Conservation (phyloP, 495 filamentous ascomycete genomes). For the Annulohypoxylon stygium region DNA sequence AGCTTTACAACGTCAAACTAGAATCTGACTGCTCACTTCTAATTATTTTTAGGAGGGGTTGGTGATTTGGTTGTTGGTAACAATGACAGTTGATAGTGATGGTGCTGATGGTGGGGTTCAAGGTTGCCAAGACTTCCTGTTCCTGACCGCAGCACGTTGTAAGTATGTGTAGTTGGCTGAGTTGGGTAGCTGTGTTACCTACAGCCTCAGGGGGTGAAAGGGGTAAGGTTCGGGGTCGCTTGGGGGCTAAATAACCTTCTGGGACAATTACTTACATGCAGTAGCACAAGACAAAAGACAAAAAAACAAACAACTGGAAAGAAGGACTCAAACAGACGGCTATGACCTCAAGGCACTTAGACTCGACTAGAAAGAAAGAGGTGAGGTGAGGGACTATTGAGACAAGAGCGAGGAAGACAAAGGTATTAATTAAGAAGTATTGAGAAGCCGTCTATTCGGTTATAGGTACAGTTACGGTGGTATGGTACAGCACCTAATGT, state of each 20-base stretch:
- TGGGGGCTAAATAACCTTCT: slow-evolving; percentile 16
- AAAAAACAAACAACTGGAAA: slow-evolving; percentile 16
- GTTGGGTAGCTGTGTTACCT: slow-evolving; percentile 15
- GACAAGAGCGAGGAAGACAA: slow-evolving; percentile 1
- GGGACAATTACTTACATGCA: not conserved
- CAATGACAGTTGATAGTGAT: not conserved
- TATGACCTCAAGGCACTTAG: slow-evolving; percentile 5
- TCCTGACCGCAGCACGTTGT: slow-evolving; percentile 36
- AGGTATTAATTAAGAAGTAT: slow-evolving; percentile 20
- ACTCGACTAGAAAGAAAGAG: slow-evolving; percentile 1
- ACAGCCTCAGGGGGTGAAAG: slow-evolving; percentile 22
- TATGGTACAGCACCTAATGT: slow-evolving; percentile 17
- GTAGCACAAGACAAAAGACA: not conserved
- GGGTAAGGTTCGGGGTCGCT: slow-evolving; percentile 1
- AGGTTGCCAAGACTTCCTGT: slow-evolving; percentile 41
- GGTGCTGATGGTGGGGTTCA: slow-evolving; percentile 36
- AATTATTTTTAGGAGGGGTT: slow-evolving; percentile 17
- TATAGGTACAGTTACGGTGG: slow-evolving; percentile 3
- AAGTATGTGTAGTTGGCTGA: not conserved
- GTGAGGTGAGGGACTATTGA: slow-evolving; percentile 4
- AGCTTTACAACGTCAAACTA: slow-evolving; percentile 5
- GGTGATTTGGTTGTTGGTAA: slow-evolving; percentile 13
- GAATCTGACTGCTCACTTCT: slow-evolving; percentile 1
- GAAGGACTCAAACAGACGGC: not conserved
- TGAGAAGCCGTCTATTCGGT: slow-evolving; percentile 1